These are phyloP conservation scores for Trebouxia sp. DNA, from an alignment of 139 green algal species.

Conservation along the genomic window DNA sequence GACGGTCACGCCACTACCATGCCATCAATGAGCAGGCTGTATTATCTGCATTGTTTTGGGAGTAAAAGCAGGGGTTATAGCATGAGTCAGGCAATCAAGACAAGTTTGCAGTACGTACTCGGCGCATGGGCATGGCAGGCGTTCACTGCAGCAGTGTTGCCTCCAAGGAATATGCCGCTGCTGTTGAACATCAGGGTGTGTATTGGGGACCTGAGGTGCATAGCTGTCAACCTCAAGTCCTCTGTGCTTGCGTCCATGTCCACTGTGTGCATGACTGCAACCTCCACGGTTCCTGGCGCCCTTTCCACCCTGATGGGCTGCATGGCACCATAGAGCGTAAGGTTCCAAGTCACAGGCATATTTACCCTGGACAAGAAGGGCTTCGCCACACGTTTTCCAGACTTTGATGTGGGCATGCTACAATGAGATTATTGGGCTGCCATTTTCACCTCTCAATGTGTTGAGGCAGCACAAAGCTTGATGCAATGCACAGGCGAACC, in stretches of 20 bases:
- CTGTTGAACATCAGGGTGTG: constrained; percentile 23
- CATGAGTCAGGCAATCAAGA: background rate
- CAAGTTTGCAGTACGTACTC: background rate
- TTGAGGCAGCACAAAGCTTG: too few relatives aligned
- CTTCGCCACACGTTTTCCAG: too few relatives aligned
- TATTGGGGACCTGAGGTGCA: constrained; percentile 2
- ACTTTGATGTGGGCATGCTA: too few relatives aligned
- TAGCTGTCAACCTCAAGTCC: background rate
- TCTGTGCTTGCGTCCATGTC: constrained; percentile 6
- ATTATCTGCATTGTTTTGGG: too few relatives aligned
- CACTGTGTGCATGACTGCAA: background rate
- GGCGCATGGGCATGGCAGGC: background rate
- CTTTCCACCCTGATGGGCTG: constrained; percentile 2
- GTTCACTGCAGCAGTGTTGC: background rate
- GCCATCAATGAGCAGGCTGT: too few relatives aligned
- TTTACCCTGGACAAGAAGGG: too few relatives aligned
- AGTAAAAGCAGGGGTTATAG: too few relatives aligned
- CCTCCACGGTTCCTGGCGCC: background rate
- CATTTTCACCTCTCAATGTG: too few relatives aligned
- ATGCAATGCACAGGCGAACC: too few relatives aligned
- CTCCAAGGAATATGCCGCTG: background rate
- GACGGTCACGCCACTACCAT: too few relatives aligned
- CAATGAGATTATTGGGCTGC: too few relatives aligned
- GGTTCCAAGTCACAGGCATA: background rate
- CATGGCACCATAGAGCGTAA: background rate